Conservation (phyloP, 352 stramenopile species). For the Elongisporangium undulatum region DNA sequence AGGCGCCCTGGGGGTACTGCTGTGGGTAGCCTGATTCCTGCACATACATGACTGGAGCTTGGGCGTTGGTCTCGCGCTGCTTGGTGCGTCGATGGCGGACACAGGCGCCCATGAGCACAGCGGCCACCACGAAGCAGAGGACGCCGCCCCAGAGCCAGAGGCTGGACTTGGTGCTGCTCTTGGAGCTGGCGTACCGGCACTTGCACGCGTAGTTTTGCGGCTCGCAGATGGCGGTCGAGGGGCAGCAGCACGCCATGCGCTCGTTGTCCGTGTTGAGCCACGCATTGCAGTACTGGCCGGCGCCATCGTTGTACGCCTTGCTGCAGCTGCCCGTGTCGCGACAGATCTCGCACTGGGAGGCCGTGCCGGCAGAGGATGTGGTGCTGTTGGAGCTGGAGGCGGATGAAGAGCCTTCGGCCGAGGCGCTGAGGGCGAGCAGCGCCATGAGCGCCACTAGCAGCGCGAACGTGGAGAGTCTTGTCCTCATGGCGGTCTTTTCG, state of each 20-base stretch:
- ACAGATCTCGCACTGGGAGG: conserved; percentile 47
- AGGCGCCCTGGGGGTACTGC: neutral
- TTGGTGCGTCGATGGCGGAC: conserved; percentile 34
- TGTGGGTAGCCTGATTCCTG: conserved; percentile 4
- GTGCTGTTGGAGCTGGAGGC: conserved; percentile 9
- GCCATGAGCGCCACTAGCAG: neutral
- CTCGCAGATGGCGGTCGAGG: conserved; percentile 28
- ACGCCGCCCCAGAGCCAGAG: conserved; percentile 29
- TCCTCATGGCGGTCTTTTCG: neutral
- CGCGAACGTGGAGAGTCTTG: neutral
- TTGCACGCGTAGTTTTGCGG: conserved; percentile 41
- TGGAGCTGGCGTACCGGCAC: conserved; percentile 17
- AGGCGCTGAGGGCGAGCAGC: neutral
- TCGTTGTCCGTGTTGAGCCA: conserved; percentile 36
- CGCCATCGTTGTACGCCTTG: conserved; percentile 34
- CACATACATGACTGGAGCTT: conserved; percentile 7
- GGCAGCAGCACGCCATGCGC: conserved; percentile 52
- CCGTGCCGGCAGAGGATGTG: conserved; percentile 8
- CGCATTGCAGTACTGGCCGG: conserved; percentile 45
- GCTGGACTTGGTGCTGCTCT: conserved; percentile 11
- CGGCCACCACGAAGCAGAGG: conserved; percentile 22
- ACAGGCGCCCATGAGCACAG: conserved; percentile 20
- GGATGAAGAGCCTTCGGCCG: conserved; percentile 1
- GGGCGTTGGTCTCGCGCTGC: conserved; percentile 18
- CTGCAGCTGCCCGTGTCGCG: conserved; percentile 38